These are phyloP conservation scores for Obba rivulosa DNA, from an alignment of 768 basidiomycete species.

Conservation along the genomic window DNA sequence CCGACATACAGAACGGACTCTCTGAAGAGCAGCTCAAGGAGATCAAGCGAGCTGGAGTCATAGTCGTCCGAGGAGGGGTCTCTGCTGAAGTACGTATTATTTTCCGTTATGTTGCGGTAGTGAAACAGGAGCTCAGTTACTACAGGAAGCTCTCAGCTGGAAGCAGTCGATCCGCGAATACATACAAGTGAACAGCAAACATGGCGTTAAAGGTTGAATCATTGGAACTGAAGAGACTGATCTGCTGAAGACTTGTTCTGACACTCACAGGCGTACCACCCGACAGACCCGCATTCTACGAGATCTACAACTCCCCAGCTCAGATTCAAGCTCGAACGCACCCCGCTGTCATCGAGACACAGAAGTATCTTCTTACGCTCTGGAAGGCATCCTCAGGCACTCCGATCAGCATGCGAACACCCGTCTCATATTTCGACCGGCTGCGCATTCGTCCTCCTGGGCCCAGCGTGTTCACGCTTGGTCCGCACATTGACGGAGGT, in stretches of 20 bases:
- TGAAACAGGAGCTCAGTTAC: no score
- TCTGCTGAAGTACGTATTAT: conserved; percentile 38
- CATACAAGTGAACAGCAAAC: conserved; percentile 38
- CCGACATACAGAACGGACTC: conserved; percentile 41
- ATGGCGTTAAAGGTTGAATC: conserved; percentile 43
- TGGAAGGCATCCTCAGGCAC: conserved; percentile 41
- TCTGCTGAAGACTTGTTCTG: no score
- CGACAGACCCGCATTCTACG: conserved; percentile 66
- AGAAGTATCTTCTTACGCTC: conserved; percentile 50
- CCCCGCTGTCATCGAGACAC: conserved; percentile 49
- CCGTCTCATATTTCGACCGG: conserved; percentile 75
- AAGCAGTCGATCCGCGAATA: conserved; percentile 51
- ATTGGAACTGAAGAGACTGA: no score
- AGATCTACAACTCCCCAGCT: conserved; percentile 62
- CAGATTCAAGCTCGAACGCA: conserved; percentile 70
- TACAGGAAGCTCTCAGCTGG: conserved; percentile 56
- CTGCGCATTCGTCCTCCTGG: conserved; percentile 70
- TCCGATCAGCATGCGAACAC: conserved; percentile 40
- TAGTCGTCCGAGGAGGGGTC: conserved; percentile 55
- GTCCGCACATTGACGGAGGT: conserved; percentile 61
- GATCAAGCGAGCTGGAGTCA: conserved; percentile 48
- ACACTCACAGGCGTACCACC: conserved; percentile 51
- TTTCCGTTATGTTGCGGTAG: no score
- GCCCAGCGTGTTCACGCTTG: conserved; percentile 60
- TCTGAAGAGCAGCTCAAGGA: conserved; percentile 37